Base-by-base conservation (phyloP, 1,139 yeast genomes). In the Sugiyamaella sp. region DNA sequence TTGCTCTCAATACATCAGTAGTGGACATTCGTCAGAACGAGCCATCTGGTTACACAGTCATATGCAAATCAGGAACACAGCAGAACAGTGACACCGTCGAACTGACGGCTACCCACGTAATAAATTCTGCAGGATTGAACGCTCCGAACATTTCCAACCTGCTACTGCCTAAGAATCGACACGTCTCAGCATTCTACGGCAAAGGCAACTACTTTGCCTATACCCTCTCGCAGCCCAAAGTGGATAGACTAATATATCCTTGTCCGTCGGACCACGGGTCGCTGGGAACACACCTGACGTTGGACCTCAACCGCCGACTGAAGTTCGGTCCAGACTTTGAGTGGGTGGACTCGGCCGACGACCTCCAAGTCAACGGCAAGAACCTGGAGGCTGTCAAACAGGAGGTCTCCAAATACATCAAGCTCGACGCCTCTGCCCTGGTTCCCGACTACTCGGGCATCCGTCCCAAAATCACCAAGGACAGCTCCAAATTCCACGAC, bases 271-370 rank as follows among this genome's bases (percentile, higher is more conserved):
- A 85, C 56, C 80, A 84, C 1, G 84, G 87, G 3, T 86, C 95
- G 0, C 74, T 90, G 51, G 97, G 97, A 0, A 87, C 95, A 0
- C 97, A 90, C 71, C 73, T 90, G 56, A 90, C 97, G 0, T 74
- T 90, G 46, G 96, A 89, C 65, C 71, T 90, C 52, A 93, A 88
- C 2, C 95, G 96, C 0, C 86, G 84, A 62, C 71, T 89, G 39
- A 78, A 82, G 60, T 90, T 90, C 67, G 97, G 97, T 0, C 97
- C 97, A 0, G 96, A 90, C 67, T 71, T 89, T 52, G 95, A 89
- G 68, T 89, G 95, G 90, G 80, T 87, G 2, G 78, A 80, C 10
- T 59, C 68, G 1, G 78, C 80, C 1, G 57, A 60, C 8, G 72
- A 73, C 48, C 58, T 70, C 4, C 54, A 58, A 17, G 73, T 71